These are phyloP conservation scores for Ogataea philodendri DNA, from an alignment of 805 yeast species.

Conservation along the genomic window DNA sequence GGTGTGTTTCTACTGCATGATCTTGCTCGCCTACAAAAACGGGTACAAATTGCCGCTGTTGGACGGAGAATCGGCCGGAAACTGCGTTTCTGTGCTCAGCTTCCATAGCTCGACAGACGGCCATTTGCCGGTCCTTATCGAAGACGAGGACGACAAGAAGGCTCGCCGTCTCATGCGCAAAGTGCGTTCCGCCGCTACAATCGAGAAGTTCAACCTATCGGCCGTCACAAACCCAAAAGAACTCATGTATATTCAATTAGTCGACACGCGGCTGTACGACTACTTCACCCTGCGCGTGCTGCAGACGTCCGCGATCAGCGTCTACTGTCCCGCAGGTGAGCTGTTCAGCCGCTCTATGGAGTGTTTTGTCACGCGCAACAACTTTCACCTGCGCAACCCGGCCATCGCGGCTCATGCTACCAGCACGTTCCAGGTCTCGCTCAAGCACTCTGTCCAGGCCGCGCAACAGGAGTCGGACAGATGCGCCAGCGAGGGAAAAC, in stretches of 20 bases:
- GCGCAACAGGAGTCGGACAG: conserved; percentile 14
- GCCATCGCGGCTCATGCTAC: conserved; percentile 22
- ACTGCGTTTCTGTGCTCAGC: conserved; percentile 41
- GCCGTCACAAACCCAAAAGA: conserved; percentile 35
- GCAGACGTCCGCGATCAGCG: conserved; percentile 5
- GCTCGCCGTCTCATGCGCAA: conserved; percentile 31
- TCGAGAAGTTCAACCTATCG: conserved; percentile 37
- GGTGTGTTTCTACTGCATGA: conserved; percentile 45
- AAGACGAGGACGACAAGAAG: conserved; percentile 40
- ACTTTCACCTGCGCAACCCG: conserved; percentile 36
- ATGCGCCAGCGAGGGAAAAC: conserved; percentile 20
- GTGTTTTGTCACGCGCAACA: conserved; percentile 11
- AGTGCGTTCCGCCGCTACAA: conserved; percentile 37
- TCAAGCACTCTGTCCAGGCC: conserved; percentile 8
- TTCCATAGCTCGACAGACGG: conserved; percentile 48
- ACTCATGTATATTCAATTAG: conserved; percentile 36
- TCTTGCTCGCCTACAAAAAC: conserved; percentile 47
- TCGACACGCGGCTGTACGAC: conserved; percentile 51
- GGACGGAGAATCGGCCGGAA: conserved; percentile 10
- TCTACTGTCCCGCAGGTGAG: conserved; percentile 5
- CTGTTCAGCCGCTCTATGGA: conserved; percentile 9
- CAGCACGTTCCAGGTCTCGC: conserved; percentile 6
- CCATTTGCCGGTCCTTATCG: conserved; percentile 55
- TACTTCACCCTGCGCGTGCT: conserved; percentile 13
- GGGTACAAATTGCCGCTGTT: conserved; percentile 41